Base-by-base conservation (phyloP, 352 stramenopile genomes). In the Blastocystis sp. region DNA sequence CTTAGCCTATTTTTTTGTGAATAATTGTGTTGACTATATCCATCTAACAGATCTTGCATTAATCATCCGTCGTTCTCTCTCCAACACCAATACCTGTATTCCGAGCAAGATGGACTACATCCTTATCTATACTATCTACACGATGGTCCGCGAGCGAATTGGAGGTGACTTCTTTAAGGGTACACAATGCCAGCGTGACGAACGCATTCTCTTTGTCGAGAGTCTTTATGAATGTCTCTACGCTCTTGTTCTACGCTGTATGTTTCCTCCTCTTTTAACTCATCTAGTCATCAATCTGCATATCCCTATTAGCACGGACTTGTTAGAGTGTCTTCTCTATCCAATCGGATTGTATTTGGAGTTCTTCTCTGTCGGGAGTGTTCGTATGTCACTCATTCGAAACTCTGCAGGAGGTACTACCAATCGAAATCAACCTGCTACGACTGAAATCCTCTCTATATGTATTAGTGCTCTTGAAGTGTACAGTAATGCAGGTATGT, bases 401-500 rank as follows among this genome's bases (percentile, higher is more conserved):
- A 66, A 24, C 44, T 33, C 35, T 9, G 33, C 42, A 33, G 62
- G 33, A 51, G 33, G 17, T 24, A n/a, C 40, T 2, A n/a, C 7
- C 1, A 69, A 37, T 17, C 73, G 56, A 37, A 37, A 7, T n/a
- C 48, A 62, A 37, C 48, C 51, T 42, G 48, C 66, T 56, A 35
- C 33, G n/a, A 30, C 27, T 22, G 73, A 24, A 22, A 22, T 81
- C 44, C 57, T 84, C 19, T 53, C 33, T 2, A 27, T 84, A 6
- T 24, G 17, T 24, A 30, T 84, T 4, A 30, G 30, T 37, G 30
- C 48, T 35, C 73, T 84, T 53, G 73, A 84, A 33, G n/a, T 84
- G 24, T 84, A 84, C 53, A 69, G 73, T 57, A 84, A 68, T 54
- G 73, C 73, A 19, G 73, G 73, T 84, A 17, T 30, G 0, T 15